Evolutionary conservation across 148 eudicot species (phyloP), one percentile per base, ranked within the genome.

Genomic region (Bassia scoparia): DNA sequence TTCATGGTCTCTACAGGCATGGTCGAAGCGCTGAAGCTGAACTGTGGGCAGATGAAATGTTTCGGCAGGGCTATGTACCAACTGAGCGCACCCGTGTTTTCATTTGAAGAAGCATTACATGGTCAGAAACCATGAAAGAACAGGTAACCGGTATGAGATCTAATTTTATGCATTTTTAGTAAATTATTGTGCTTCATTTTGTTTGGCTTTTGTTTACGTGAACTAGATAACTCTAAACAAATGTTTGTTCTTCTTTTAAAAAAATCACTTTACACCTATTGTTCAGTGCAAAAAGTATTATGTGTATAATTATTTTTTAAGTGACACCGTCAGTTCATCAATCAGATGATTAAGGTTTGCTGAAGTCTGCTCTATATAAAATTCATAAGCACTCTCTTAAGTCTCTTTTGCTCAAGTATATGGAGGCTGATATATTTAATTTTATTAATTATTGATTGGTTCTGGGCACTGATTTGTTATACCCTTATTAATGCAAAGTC

Each of bases 11-110:
- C 54, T 48, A 59, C 43, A 87, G 76, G 77, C 79, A 80, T 74
- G 91, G 93, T 65, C 85, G 84, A 77, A 70, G 27, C 35, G 61
- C 56, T 38, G 96, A 89, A 68, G 97, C 93, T 33, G 79, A 67
- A 52, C 65, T 41, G 73, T 89, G 83, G 86, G 63, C 63, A 37
- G 83, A 83, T 56, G 86, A 88, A 85, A 88, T 88, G 96, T n/a
- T 68, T 8, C 69, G 61, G 60, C 85, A 75, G 68, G 91, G 96
- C n/a, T 84, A 77, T 76, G 38, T 77, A 38, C 89, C 81, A 20
- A 78, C 81, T 56, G 80, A 79, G 46, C 15, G 66, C 18, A 33
- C 55, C 17, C 2, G 24, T 24, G 34, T 26, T 26, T 44, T 24
- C 34, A 5, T 54, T 64, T 76, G 72, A 67, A 50, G 70, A 38